These are phyloP conservation scores for Suillus subluteus DNA, from an alignment of 768 basidiomycete genomes.

Conservation along the genomic window DNA sequence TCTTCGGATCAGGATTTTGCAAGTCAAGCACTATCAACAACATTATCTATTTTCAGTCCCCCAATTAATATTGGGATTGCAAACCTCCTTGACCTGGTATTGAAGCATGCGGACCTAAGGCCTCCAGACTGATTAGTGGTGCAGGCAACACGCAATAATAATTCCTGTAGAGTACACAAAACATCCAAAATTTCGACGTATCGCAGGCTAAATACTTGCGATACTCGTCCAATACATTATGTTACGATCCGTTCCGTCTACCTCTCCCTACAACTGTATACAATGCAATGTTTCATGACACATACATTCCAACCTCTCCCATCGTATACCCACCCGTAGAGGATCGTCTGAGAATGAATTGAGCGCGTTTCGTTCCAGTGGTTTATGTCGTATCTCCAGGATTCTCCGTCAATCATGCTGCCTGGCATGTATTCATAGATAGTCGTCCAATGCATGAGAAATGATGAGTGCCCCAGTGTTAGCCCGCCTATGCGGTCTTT, in stretches of 20 bases:
- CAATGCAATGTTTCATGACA: background rate
- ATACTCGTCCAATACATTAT: conserved; percentile 4
- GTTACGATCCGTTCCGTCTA: background rate
- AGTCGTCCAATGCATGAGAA: background rate
- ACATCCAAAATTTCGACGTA: background rate
- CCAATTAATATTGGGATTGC: background rate
- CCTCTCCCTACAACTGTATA: background rate
- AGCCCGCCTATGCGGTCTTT: conserved; percentile 7
- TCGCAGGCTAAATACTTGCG: background rate
- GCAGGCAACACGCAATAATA: background rate
- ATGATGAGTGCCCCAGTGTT: background rate
- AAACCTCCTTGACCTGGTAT: background rate
- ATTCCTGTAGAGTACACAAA: background rate
- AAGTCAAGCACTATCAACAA: background rate
- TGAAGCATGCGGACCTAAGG: background rate
- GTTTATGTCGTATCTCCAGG: background rate
- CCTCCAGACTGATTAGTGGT: background rate
- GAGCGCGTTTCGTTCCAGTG: background rate
- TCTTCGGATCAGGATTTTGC: background rate
- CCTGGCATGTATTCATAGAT: background rate
- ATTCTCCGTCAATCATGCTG: background rate
- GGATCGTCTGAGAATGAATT: background rate
- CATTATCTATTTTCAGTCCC: background rate
- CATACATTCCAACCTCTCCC: background rate
- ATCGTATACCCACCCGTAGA: background rate